Base-by-base conservation (phyloP, 2,329 filamentous ascomycete species). In the Juglanconis sp. region DNA sequence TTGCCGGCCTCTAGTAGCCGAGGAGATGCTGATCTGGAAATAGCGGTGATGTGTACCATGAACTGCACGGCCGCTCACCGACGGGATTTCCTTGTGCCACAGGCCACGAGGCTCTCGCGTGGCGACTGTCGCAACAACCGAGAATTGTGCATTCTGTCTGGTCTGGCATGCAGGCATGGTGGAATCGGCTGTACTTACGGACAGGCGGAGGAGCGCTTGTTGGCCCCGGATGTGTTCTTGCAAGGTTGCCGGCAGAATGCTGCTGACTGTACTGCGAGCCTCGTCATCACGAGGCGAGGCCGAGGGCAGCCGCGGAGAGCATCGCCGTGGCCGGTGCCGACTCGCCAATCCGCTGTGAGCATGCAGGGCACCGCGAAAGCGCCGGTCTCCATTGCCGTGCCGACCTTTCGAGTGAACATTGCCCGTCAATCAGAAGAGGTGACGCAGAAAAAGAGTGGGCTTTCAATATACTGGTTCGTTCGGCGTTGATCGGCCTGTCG, bases 301-400 rank as follows among this genome's bases (percentile, higher is more conserved):
- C 34, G 48, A 24, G 15, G 11, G 35, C 30, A 54, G 30, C 34
- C 42, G 46, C 42, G 50, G 36, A 50, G 47, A 61, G 49, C 50
- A 53, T 24, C n/a, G 32, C 40, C 40, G 58, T 17, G 13, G 31
- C 17, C 51, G 46, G 46, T 52, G 35, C 46, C 24, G 51, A 36
- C 17, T 30, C 40, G 35, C 35, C 44, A 51, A 44, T 6, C 13
- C 35, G 34, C 17, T 30, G 24, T 24, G 48, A 36, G 47, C 32
- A n/a, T 52, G 49, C 49, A 38, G 34, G 35, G 53, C 46, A 49
- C 60, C 60, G 55, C 57, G 56, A 62, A 60, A 60, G 53, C 48
- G 42, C 57, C 57, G 57, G 30, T 53, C 51, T 59, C 56, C 51
- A 55, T 42, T 15, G 49, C 60, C 56, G 51, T 54, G 17, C 51